Base-by-base conservation (phyloP, 176 grass and related monocot genomes). In the Oryza australiensis region DNA sequence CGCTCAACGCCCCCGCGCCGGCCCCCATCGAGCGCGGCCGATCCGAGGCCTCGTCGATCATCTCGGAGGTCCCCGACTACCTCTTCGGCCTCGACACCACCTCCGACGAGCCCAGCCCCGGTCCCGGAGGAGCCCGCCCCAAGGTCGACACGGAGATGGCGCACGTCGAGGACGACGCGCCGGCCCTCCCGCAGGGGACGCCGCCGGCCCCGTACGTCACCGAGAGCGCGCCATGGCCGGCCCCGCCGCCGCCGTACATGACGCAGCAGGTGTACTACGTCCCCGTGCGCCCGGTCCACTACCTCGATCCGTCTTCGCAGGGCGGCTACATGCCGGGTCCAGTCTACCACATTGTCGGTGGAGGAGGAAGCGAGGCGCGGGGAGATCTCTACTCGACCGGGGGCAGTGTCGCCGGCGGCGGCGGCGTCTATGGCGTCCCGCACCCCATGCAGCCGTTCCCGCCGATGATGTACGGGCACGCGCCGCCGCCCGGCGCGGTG, bases 41-140 rank as follows among this genome's bases (percentile, higher is more conserved):
- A 64, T 94, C 89, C 14, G 94, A 97, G 76, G 89, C 87, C 1
- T 94, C 92, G 1, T 88, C 89, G 63, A 74, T 97, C 64, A 28
- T 89, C 49, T 97, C 94, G 9, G 94, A 92, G 78, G 69, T 88
- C 9, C 90, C 89, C 3, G 94, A 97, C 87, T 97, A 90, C 78
- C 89, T 92, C 87, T 85, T 91, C 73, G 83, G 91, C 85, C 75
- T 90, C 55, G 94, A 97, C 18, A 82, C 73, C n/a, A 66, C 83
- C 37, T 90, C 88, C 85, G 89, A 94, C 51, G 88, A 88, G 57
- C 89, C 72, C 66, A 70, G 55, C 86, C 80, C 75, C 26, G 38
- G 24, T 9, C 10, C 48, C 15, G 70, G 68, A 5, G 70, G 68
- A 5, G 5, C 74, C 45, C 84, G 62, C 40, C 45, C 43, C 62